These are phyloP conservation scores for Cucumis hystrix DNA, from an alignment of 306 rosid species.

Conservation along the genomic window DNA sequence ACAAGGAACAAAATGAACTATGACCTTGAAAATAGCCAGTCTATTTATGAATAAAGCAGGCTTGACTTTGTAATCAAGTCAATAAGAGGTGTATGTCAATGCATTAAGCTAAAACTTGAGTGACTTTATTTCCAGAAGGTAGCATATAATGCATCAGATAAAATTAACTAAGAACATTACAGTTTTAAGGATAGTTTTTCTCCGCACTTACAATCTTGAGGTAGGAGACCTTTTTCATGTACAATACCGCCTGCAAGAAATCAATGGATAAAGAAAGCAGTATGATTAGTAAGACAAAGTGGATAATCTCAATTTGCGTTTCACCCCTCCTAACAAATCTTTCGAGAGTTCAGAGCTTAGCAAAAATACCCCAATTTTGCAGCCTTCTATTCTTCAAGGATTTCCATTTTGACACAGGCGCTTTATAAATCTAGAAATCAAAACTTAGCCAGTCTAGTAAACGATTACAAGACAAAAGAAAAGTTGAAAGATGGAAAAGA, in stretches of 20 bases:
- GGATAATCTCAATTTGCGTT: neutral
- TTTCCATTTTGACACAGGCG: conserved; percentile 71
- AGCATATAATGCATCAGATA: neutral
- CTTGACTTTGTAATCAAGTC: neutral
- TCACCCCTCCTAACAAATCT: neutral
- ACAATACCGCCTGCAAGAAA: conserved; percentile 63
- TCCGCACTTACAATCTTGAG: conserved; percentile 62
- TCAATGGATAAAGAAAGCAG: conserved; percentile 11
- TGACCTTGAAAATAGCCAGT: neutral
- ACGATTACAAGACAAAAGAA: neutral
- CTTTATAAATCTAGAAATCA: conserved; percentile 46
- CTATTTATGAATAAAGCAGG: neutral
- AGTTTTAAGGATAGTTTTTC: neutral
- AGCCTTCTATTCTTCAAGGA: conserved; percentile 72
- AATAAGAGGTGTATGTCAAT: neutral
- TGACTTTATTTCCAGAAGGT: neutral
- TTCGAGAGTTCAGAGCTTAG: neutral
- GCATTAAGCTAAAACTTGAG: neutral
- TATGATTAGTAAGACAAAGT: conserved; percentile 8
- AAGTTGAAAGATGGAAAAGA: neutral
- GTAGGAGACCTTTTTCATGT: conserved; percentile 85
- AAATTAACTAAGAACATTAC: neutral
- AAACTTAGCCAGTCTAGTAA: neutral
- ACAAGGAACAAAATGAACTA: neutral
- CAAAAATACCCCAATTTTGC: conserved; percentile 77